Evolutionary conservation across 306 rosid species (phyloP), one percentile per base, ranked within the genome.

Genomic region (Abrus pulchellus): DNA sequence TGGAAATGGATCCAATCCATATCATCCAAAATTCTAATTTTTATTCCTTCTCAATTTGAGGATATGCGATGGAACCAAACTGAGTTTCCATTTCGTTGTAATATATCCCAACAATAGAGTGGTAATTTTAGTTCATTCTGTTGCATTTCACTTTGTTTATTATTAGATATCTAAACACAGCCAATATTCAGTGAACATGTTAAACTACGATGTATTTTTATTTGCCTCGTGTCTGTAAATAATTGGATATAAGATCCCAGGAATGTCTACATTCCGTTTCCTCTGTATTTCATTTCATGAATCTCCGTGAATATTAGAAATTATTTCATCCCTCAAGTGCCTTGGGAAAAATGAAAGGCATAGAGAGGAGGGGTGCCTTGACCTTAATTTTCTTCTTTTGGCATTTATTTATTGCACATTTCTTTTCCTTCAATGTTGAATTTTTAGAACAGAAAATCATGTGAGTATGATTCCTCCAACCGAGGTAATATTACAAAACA

Each of bases 201-300:
- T 20, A 47, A 81, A 75, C 72, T 75, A 13, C 8, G 44, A 73
- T 70, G 36, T 60, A 64, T 14, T 47, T 79, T 34, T 12, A 52
- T 73, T 41, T 43, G 9, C 43, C 60, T 36, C 52, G 76, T 75
- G 85, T 84, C 10, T 81, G 85, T 86, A 86, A 72, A 87, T 88
- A 80, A 79, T 5, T 72, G 53, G 11, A 36, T 79, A 44, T 68
- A 43, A 63, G 13, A 63, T 63, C 70, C 45, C 20, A 14, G 11
- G 67, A 41, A n/a, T 52, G 0, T 67, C 45, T 43, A 44, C 10
- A 41, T 82, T 61, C 69, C 66, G 28, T 43, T 68, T 76, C 75
- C 60, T 28, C 54, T 45, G 6, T 77, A 12, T 60, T 40, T 73
- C 65, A 9, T 43, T 77, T 62, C 80, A 32, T 12, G 3, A 68